phyloP scores from a whole-genome alignment of 2,329 filamentous ascomycete genomes.

The Cryoendolithus antarcticus region DNA sequence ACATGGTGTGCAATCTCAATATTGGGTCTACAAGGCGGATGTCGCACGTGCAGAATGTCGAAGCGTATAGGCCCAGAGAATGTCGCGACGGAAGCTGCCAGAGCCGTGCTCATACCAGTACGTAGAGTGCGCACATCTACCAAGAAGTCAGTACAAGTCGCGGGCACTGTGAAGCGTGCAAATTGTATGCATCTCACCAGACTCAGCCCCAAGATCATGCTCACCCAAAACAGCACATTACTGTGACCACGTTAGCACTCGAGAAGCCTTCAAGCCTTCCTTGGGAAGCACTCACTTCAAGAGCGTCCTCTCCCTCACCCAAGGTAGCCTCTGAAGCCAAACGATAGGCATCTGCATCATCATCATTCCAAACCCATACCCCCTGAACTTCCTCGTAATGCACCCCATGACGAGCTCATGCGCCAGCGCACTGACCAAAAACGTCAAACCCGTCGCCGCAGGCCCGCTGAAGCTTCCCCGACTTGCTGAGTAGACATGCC shows the following conservation, averaged over 20 bases:
- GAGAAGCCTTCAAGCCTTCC: too few relatives aligned
- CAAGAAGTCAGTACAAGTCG: conserved; percentile 10
- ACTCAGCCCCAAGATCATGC: conserved; percentile 26
- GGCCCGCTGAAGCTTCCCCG: conserved; percentile 59
- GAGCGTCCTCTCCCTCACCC: conserved; percentile 60
- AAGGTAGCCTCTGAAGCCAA: conserved; percentile 71
- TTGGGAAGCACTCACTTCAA: conserved; percentile 58
- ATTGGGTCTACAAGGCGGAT: too few relatives aligned
- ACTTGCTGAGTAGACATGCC: conserved; percentile 84
- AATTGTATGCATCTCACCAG: too few relatives aligned
- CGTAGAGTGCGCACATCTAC: conserved; percentile 49
- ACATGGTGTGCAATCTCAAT: too few relatives aligned
- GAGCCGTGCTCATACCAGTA: conserved; percentile 32
- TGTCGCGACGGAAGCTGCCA: too few relatives aligned
- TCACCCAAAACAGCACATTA: conserved; percentile 19
- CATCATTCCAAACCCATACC: conserved; percentile 88
- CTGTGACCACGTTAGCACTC: too few relatives aligned
- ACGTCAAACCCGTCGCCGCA: conserved; percentile 77
- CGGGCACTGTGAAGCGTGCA: too few relatives aligned
- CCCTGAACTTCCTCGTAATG: conserved; percentile 91
- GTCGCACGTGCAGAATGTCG: too few relatives aligned
- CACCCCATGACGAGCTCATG: conserved; percentile 97
- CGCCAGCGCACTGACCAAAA: conserved; percentile 75
- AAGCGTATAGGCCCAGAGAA: too few relatives aligned
- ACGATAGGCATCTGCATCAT: conserved; percentile 96